Evolutionary conservation across 371 early-diverging fungal genomes (phyloP), one percentile per base, ranked within the genome.

Genomic region (Apophysomyces sp.): DNA sequence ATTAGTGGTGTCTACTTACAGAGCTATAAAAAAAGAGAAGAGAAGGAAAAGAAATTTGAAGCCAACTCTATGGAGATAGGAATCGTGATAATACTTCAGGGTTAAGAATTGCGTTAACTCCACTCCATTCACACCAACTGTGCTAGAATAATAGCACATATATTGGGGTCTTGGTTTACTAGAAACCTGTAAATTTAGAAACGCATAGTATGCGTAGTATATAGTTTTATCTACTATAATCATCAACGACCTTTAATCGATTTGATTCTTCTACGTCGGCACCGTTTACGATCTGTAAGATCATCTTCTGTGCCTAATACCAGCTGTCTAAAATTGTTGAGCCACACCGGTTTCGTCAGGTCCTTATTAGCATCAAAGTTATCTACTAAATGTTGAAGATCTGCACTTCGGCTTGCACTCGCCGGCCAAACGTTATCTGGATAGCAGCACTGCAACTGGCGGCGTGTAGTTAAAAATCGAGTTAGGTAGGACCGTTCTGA

Each of bases 361-460:
- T 73, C 53, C 34, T 68, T 68, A 18, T 73, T 39, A 4, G 52
- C 13, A 7, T 68, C 71, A 52, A 66, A 76, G 5, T 71, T 29
- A 52, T 68, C 51, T 0, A 76, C 67, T 13, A 77, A 56, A 1
- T 12, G 29, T 52, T 68, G 66, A 3, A 74, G 52, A 37, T 77
- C 74, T 3, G 49, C 58, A 31, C 55, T 62, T 28, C 78, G 74
- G 13, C 60, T 63, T 7, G 75, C 74, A 61, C 78, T 77, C 2
- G 62, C 60, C 3, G 74, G 74, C 80, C 76, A 79, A 11, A 72
- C 73, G 21, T 60, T 51, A 54, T 79, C 80, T 18, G 76, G 79
- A 31, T 72, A 76, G 21, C 79, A 78, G 49, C 76, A 78, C 37
- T 75, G 71, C 26, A 75, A 49, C 58, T 68, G 56, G 11, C 76